Percentiles rank a stretch among this genome's conserved stretches.
phyloP scores from a whole-genome alignment of 2,329 filamentous ascomycete species.

The Hypoxylon sp. region DNA sequence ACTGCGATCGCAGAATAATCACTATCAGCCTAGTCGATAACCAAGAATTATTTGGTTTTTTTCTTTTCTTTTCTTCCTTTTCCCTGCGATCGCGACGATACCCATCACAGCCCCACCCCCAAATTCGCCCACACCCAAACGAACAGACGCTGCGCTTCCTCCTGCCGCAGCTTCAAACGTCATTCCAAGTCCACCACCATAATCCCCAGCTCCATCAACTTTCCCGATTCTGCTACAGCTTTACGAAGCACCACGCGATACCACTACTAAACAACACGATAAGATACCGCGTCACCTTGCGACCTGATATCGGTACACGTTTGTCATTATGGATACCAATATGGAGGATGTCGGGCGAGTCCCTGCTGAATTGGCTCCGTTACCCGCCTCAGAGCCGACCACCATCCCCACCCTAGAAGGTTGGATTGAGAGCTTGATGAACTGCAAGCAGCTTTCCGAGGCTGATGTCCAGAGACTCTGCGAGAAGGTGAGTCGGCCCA shows the following conservation, averaged over 20 bases:
- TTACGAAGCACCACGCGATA: conserved; percentile 23
- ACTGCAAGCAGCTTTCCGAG: conserved; percentile 97
- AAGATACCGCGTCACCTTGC: conserved; percentile 13
- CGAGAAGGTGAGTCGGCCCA: conserved; percentile 81
- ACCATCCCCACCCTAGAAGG: conserved; percentile 94
- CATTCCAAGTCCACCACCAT: conserved; percentile 26
- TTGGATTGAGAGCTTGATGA: conserved; percentile 99
- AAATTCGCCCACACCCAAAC: conserved; percentile 24
- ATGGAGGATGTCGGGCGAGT: conserved; percentile 98
- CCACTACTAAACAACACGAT: conserved; percentile 8
- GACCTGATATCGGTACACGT: conserved; percentile 18
- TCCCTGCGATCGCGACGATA: conserved; percentile 36
- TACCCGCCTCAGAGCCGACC: conserved; percentile 79
- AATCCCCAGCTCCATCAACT: conserved; percentile 8
- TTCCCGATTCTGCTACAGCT: conserved; percentile 1
- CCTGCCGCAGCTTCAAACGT: conserved; percentile 30
- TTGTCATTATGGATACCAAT: conserved; percentile 86
- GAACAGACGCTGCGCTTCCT: conserved; percentile 23
- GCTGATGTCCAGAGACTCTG: conserved; percentile 95
- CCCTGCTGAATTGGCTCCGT: conserved; percentile 81
- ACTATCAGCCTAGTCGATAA: conserved; percentile 1
- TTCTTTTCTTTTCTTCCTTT: conserved; percentile 11
- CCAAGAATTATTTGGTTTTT: conserved; percentile 14
- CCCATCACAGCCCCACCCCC: conserved; percentile 32
- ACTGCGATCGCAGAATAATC: conserved; percentile 17